phyloP scores from a whole-genome alignment of 2,329 filamentous ascomycete species.

The Atkinsonella hypoxylon region DNA sequence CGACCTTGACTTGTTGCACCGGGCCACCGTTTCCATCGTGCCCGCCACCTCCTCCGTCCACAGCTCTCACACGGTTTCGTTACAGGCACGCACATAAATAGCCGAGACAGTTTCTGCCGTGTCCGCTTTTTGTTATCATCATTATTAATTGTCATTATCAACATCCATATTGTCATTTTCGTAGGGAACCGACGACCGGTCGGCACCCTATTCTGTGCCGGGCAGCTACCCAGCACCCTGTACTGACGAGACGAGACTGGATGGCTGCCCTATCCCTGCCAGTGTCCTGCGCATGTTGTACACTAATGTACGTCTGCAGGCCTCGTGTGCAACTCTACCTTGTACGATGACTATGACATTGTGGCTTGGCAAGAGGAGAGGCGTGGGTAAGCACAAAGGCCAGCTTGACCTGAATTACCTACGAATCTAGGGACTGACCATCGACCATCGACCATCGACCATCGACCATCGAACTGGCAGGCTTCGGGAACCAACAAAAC shows the following conservation, averaged over 20 bases:
- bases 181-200: no score
- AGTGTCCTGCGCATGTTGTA: not conserved
- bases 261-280: not conserved
- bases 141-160: not conserved
- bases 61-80: not conserved
- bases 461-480: not conserved
- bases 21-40: not conserved
- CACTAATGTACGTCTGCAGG: not conserved
- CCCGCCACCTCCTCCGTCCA: not conserved
- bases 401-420: not conserved
- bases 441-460: no score
- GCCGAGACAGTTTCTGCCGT: not conserved
- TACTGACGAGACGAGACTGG: not conserved
- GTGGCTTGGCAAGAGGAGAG: not conserved
- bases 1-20: not conserved
- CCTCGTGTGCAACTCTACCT: not conserved
- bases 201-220: no score
- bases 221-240: no score
- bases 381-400: not conserved
- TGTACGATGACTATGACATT: not conserved
- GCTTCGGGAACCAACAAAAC: not conserved
- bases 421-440: not conserved
- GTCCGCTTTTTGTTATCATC: not conserved
- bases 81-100: not conserved
- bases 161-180: no score